These are phyloP conservation scores for Albatrellus ellisii DNA, from an alignment of 768 basidiomycete genomes.

Conservation along the genomic window DNA sequence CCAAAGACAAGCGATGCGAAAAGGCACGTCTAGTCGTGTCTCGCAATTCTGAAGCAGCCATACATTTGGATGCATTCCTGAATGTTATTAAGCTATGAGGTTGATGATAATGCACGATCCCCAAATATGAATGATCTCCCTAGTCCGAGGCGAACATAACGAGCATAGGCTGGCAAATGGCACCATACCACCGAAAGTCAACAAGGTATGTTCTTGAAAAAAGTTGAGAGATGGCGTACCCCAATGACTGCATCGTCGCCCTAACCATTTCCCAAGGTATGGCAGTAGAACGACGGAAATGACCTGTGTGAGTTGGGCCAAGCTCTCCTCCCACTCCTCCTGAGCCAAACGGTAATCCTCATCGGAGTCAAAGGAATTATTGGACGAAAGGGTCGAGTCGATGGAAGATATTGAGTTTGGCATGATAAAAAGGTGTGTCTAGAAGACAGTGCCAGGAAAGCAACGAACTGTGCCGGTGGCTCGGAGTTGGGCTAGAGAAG, in stretches of 20 bases:
- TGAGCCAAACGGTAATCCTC: conserved; percentile 70
- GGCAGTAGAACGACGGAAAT: conserved; percentile 72
- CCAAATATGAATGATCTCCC: conserved; percentile 54
- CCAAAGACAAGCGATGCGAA: conserved; percentile 1
- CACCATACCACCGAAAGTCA: not conserved
- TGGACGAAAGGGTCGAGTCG: conserved; percentile 37
- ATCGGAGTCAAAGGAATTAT: conserved; percentile 37
- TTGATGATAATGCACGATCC: conserved; percentile 12
- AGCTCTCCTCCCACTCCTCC: conserved; percentile 88
- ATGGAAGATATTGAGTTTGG: conserved; percentile 47
- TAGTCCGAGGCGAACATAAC: conserved; percentile 55
- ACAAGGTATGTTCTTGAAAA: conserved; percentile 1
- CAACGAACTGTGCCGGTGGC: conserved; percentile 4
- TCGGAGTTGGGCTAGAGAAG: not conserved
- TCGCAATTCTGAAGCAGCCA: too few relatives aligned
- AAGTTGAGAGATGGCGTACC: conserved; percentile 37
- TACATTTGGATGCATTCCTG: not conserved
- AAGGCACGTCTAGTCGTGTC: not conserved
- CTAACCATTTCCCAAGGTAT: conserved; percentile 79
- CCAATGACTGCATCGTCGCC: conserved; percentile 77
- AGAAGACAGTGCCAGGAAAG: not conserved
- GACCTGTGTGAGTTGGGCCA: conserved; percentile 74
- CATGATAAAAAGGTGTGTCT: conserved; percentile 25
- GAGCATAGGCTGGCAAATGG: conserved; percentile 42
- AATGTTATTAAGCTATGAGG: not conserved